Evolutionary conservation across 2,329 filamentous ascomycete genomes (phyloP), one percentile per base, ranked within the genome.

Genomic region (Nemania sp.): DNA sequence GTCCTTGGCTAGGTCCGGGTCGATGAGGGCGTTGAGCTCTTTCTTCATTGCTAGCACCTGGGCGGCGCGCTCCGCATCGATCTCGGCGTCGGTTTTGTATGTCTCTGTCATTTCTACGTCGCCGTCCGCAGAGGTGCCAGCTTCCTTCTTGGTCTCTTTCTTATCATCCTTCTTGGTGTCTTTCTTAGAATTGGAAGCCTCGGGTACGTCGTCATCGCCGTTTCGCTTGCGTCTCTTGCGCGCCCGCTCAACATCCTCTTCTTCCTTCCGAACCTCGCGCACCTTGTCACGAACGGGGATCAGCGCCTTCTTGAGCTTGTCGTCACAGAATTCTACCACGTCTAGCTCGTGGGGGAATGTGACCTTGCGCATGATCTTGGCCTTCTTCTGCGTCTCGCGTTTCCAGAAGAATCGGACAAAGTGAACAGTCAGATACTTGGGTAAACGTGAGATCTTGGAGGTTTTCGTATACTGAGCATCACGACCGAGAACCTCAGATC

Each of bases 321-420:
- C 92, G 11, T 92, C 93, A 73, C 94, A 99, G 73, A 96, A 97
- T 70, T 99, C 94, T 19, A 96, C 86, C 33, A 90, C 85, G 67
- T 99, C 94, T 28, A 99, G 78, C 73, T 99, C 94, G 45, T 90
- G 86, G 6, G 93, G 93, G 70, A 99, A 99, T 0, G 91, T 93
- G 52, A 99, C 94, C 75, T 97, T 99, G 70, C 92, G 90, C 90
- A 99, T 93, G 65, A 99, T 99, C 81, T 99, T 99, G 62, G 93
- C 92, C 80, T 99, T 99, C 79, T 97, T 97, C 73, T 95, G 88
- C 3, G 90, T 91, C 63, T 96, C 91, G 41, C 88, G 86, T 69
- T 96, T 93, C 94, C 94, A 99, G 77, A 93, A 97, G 77, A 99
- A 99, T 61, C 94, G 90, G 52, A 99, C 90, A 71, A 99, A 96